phyloP scores from a whole-genome alignment of 164 flowering plant species.

The Vitis rotundifolia region DNA sequence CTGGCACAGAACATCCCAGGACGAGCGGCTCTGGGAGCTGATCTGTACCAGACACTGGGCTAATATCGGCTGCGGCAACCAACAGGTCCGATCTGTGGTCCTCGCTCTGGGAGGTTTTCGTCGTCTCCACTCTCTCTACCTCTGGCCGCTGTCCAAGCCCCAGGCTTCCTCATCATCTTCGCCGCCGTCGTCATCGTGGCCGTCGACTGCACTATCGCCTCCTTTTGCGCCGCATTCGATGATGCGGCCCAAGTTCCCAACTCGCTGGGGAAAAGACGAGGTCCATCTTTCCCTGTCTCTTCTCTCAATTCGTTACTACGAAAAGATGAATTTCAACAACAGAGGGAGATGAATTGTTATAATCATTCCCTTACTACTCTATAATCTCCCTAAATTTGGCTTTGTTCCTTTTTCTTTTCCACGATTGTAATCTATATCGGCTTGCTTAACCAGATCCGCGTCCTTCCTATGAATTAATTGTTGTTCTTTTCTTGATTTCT shows the following conservation, averaged over 20 bases:
- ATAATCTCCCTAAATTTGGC: neutral
- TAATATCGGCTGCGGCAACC: constrained; percentile 51
- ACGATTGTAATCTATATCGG: neutral
- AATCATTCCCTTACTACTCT: neutral
- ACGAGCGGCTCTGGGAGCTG: constrained; percentile 97
- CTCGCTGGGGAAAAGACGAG: constrained; percentile 88
- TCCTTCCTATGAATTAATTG: neutral
- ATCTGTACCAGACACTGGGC: constrained; percentile 80
- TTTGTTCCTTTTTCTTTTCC: neutral
- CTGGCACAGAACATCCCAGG: constrained; percentile 77
- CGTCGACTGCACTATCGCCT: constrained; percentile 17
- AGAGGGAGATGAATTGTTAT: constrained; percentile 21
- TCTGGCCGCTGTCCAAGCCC: constrained; percentile 62
- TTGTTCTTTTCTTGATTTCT: neutral
- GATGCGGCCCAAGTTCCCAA: constrained; percentile 23
- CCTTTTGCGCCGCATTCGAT: constrained; percentile 15
- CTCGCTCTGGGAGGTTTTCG: constrained; percentile 92
- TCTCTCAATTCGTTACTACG: constrained; percentile 70
- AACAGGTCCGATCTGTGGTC: constrained; percentile 83
- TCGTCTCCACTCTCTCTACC: constrained; percentile 66
- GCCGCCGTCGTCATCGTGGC: constrained; percentile 19
- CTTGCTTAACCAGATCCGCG: neutral
- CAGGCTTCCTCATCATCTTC: constrained; percentile 22
- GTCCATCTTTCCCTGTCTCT: constrained; percentile 80
- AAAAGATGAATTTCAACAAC: constrained; percentile 67